These are phyloP conservation scores for Blakeslea trispora DNA, from an alignment of 371 early-diverging fungal genomes.

Conservation along the genomic window DNA sequence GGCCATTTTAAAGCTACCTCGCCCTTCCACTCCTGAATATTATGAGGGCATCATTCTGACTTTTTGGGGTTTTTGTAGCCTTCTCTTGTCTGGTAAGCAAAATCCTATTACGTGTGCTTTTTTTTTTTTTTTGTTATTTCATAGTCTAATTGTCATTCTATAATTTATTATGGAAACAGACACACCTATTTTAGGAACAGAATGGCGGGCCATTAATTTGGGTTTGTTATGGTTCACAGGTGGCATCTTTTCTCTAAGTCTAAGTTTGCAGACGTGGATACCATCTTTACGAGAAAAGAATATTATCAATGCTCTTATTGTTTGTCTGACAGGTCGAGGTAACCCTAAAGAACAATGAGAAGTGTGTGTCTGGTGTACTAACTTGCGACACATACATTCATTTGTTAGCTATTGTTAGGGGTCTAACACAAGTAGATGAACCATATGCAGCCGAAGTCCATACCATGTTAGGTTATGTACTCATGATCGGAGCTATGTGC, in stretches of 20 bases:
- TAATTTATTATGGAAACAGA: constrained; percentile 6
- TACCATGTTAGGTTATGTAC: constrained; percentile 37
- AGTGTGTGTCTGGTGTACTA: too few species aligned
- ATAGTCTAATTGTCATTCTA: not conserved
- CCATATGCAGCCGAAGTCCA: constrained; percentile 34
- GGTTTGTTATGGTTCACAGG: constrained; percentile 38
- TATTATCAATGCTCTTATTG: constrained; percentile 24
- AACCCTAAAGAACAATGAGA: too few species aligned
- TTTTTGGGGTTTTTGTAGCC: constrained; percentile 37
- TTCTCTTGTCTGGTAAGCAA: constrained; percentile 23
- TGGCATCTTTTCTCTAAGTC: constrained; percentile 31
- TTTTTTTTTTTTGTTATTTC: too few species aligned
- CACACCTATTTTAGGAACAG: constrained; percentile 27
- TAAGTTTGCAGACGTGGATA: constrained; percentile 33
- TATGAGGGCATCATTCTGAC: constrained; percentile 45
- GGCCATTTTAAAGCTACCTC: constrained; percentile 36
- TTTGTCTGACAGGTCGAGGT: constrained; percentile 34
- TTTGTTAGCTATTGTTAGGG: constrained; percentile 24
- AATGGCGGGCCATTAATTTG: constrained; percentile 30
- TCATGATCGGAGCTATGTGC: constrained; percentile 35
- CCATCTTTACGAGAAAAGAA: constrained; percentile 28
- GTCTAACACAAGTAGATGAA: constrained; percentile 27
- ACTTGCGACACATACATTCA: too few species aligned
- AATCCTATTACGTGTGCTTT: too few species aligned
- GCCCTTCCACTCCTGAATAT: constrained; percentile 46